Evolutionary conservation across 202 grass and related monocot species (phyloP).

Genomic region (Carex sylvatica): DNA sequence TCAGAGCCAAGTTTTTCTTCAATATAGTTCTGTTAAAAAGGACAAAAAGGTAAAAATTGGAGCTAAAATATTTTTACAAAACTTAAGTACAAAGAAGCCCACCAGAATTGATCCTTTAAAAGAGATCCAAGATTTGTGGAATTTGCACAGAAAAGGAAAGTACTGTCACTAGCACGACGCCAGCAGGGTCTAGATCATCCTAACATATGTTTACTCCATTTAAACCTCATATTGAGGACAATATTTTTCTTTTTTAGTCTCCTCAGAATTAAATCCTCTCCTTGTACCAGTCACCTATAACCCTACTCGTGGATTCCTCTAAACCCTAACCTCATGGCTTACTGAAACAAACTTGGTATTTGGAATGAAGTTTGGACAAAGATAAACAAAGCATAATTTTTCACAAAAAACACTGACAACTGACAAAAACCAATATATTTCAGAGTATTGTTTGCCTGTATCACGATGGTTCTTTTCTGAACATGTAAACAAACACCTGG

Average conservation of each 20-base stretch:
- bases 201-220: background rate
- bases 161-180: conserved; percentile 7
- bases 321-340: background rate
- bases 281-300: background rate
- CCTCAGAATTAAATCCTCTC: background rate
- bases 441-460: background rate
- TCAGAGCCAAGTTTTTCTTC: conserved; percentile 61
- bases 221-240: background rate
- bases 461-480: background rate
- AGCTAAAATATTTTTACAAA: background rate
- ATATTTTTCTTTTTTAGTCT: background rate
- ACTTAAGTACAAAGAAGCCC: background rate
- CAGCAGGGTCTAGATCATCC: conserved; percentile 4
- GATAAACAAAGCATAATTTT: background rate
- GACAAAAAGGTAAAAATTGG: conserved; percentile 1
- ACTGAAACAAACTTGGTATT: background rate
- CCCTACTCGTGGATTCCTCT: background rate
- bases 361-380: background rate
- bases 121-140: conserved; percentile 12
- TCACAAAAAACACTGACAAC: background rate
- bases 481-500: background rate
- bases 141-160: conserved; percentile 14
- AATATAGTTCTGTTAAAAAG: conserved; percentile 62
- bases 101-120: conserved; percentile 3
- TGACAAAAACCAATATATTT: background rate